Percentiles rank a stretch among this genome's conserved stretches.
Conservation (phyloP, 495 filamentous ascomycete genomes). For the Podospora fimiseda region DNA sequence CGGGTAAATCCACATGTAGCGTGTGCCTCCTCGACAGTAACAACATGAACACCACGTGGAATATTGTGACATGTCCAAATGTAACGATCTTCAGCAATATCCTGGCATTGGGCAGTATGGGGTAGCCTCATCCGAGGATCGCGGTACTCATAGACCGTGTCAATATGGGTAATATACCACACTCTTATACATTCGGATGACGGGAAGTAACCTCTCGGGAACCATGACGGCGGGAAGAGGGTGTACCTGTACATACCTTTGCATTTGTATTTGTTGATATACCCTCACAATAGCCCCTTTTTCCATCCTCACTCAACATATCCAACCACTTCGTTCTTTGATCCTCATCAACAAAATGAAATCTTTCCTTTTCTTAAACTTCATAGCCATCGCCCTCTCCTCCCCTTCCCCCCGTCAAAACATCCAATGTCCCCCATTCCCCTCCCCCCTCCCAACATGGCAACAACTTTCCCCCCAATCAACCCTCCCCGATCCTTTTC, state of each 20-base stretch:
- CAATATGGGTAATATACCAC: constrained; percentile 12
- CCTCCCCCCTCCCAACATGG: constrained; percentile 37
- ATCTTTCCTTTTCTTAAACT: background rate
- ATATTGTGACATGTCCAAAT: no score
- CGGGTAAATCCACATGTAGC: no score
- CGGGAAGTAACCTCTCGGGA: constrained; percentile 6
- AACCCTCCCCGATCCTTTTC: constrained; percentile 45
- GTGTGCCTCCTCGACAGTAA: no score
- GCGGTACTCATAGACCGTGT: background rate
- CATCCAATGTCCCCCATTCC: constrained; percentile 30
- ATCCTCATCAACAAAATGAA: background rate
- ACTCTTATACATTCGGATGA: constrained; percentile 4
- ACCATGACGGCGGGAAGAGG: background rate
- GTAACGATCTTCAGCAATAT: no score
- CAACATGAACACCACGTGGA: no score
- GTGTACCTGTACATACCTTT: no score
- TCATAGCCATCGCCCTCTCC: background rate
- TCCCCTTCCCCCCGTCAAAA: constrained; percentile 2
- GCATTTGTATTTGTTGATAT: no score
- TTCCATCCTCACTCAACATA: background rate
- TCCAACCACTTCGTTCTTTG: background rate
- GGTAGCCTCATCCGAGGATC: background rate
- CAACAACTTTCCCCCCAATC: constrained; percentile 35
- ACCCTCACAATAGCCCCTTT: no score
- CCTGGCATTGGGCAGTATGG: no score